These are phyloP conservation scores for Zygosaccharomyces bisporus DNA, from an alignment of 805 yeast species.

Conservation along the genomic window DNA sequence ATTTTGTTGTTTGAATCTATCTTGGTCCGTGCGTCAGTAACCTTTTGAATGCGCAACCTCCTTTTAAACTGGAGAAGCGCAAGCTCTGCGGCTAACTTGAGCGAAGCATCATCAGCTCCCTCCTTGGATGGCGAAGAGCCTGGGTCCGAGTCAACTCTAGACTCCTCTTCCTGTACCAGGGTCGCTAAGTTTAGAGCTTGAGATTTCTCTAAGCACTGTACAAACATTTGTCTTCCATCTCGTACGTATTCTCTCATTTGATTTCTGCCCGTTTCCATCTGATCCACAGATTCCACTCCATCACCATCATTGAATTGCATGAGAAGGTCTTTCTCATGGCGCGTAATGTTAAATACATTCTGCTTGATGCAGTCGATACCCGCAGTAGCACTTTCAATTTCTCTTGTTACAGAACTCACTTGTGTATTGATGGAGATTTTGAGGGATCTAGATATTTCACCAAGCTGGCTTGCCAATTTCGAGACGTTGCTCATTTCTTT, in stretches of 20 bases:
- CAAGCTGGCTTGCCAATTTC: constrained; percentile 10
- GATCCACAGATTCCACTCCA: constrained; percentile 11
- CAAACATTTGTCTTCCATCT: constrained; percentile 13
- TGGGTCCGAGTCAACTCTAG: constrained; percentile 15
- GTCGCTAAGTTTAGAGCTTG: constrained; percentile 61
- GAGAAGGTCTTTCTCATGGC: constrained; percentile 15
- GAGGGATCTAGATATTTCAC: constrained; percentile 12
- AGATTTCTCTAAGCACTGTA: constrained; percentile 50
- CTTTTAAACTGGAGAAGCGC: constrained; percentile 53
- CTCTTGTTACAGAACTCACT: constrained; percentile 16
- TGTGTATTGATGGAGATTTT: constrained; percentile 18
- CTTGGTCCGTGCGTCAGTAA: constrained; percentile 48
- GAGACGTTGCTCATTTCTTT: constrained; percentile 7
- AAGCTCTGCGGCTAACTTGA: constrained; percentile 40
- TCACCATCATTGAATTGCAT: constrained; percentile 8
- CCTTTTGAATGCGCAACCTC: constrained; percentile 40
- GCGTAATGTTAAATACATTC: constrained; percentile 11
- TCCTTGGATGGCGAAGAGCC: constrained; percentile 13
- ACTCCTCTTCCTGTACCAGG: constrained; percentile 54
- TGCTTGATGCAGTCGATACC: constrained; percentile 14
- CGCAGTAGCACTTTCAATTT: constrained; percentile 14
- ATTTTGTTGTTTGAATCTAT: constrained; percentile 51
- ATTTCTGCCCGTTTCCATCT: constrained; percentile 16
- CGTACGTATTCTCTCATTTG: constrained; percentile 9
- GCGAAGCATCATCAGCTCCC: constrained; percentile 10